Evolutionary conservation across 345 rosid genomes (phyloP).

Genomic region (Erucastrum elatum): DNA sequence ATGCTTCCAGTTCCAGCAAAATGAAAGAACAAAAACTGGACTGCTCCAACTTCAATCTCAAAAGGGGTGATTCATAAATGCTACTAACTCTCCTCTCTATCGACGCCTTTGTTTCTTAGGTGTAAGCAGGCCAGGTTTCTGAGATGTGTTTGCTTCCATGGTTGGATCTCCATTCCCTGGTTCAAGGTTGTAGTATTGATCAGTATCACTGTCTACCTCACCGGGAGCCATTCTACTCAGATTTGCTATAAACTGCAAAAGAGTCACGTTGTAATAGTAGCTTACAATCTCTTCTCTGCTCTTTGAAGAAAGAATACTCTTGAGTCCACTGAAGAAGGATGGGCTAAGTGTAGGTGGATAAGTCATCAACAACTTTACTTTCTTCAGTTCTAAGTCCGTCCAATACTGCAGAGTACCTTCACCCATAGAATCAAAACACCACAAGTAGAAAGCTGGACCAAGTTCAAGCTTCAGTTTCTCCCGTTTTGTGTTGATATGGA

Average conservation of each 20-base stretch:
- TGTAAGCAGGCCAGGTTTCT: slow-evolving; percentile 47
- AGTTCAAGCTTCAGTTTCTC: slow-evolving; percentile 60
- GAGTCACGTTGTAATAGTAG: slow-evolving; percentile 74
- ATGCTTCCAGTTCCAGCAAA: neutral
- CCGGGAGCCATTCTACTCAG: slow-evolving; percentile 61
- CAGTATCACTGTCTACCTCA: slow-evolving; percentile 67
- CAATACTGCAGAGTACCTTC: slow-evolving; percentile 60
- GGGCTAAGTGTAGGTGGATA: slow-evolving; percentile 41
- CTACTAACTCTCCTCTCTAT: slow-evolving; percentile 5
- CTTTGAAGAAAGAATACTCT: slow-evolving; percentile 47
- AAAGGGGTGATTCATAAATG: no score
- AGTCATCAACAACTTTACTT: slow-evolving; percentile 49
- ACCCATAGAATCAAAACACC: slow-evolving; percentile 75
- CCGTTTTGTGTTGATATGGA: slow-evolving; percentile 59
- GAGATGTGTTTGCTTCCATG: slow-evolving; percentile 38
- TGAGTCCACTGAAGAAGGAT: slow-evolving; percentile 53
- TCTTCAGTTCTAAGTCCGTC: slow-evolving; percentile 56
- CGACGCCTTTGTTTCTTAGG: slow-evolving; percentile 54
- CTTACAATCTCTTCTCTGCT: slow-evolving; percentile 61
- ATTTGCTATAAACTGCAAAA: slow-evolving; percentile 69
- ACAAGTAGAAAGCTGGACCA: slow-evolving; percentile 60
- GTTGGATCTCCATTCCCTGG: slow-evolving; percentile 29
- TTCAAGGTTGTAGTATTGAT: slow-evolving; percentile 42
- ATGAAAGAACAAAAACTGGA: neutral
- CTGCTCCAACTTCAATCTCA: neutral